Percentiles rank a stretch among this genome's conserved stretches.
Evolutionary conservation across 2,329 filamentous ascomycete species (phyloP).

Genomic region (Dryadomyces quercus-mongolicae): DNA sequence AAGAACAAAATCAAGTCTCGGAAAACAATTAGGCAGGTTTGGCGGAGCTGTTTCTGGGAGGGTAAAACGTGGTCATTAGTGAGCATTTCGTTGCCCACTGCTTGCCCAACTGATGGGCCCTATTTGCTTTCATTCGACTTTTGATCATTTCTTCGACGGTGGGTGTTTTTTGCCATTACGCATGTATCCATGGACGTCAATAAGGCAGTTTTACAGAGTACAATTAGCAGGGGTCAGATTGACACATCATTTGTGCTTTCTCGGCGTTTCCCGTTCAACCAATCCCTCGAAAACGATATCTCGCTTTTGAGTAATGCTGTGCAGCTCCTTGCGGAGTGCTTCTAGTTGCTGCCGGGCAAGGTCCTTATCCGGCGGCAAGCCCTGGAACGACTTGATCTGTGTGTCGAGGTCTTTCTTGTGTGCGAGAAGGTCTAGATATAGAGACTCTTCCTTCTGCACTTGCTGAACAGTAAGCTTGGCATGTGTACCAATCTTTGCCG

Average conservation of each 20-base stretch:
- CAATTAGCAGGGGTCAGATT: conserved; percentile 3
- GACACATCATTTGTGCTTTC: conserved; percentile 17
- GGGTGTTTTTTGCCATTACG: background rate
- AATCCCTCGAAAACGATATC: conserved; percentile 67
- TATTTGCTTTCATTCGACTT: background rate
- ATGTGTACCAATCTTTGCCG: background rate
- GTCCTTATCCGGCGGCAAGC: conserved; percentile 58
- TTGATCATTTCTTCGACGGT: too few species aligned
- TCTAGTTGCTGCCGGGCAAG: conserved; percentile 61
- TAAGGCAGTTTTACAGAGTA: background rate
- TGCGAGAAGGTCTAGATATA: conserved; percentile 43
- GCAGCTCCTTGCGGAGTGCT: conserved; percentile 50
- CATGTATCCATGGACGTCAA: background rate
- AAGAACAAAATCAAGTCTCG: conserved; percentile 51
- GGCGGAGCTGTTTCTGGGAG: conserved; percentile 59
- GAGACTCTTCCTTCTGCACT: conserved; percentile 44
- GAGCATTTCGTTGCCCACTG: too few species aligned
- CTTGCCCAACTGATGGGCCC: background rate
- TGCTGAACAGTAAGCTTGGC: conserved; percentile 44
- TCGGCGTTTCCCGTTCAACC: conserved; percentile 48
- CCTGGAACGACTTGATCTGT: conserved; percentile 54
- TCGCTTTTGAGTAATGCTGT: conserved; percentile 45
- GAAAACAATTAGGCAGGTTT: conserved; percentile 56
- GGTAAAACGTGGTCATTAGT: conserved; percentile 36
- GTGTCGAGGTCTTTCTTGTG: conserved; percentile 47